Evolutionary conservation across 1,284 basidiomycete genomes (phyloP), one percentile per base, ranked within the genome.

Genomic region (Papiliotrema fonsecae): DNA sequence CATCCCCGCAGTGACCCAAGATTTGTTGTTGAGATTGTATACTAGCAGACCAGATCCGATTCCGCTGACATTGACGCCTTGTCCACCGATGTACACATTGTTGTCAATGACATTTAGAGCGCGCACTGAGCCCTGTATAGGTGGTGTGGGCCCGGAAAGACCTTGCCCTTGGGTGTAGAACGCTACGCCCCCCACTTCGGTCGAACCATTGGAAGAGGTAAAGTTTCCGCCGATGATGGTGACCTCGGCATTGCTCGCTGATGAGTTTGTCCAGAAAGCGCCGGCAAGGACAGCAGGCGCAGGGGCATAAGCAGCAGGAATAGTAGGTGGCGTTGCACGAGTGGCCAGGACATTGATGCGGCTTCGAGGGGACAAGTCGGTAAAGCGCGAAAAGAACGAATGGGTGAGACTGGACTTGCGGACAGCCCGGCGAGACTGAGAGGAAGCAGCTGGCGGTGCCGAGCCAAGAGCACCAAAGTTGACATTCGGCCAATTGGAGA

Each of bases 171-270:
- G 72, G 65, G 89, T 78, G 69, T 94, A 96, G 41, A 92, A 75
- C 0, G 82, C 89, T 28, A 97, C 68, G 42, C 81, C 85, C 54
- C 77, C 76, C 24, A 67, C 56, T 24, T 57, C 45, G 24, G 43
- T 48, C 19, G 45, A 60, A 6, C 79, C 74, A n/a, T 62, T 70
- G 9, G 73, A 62, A 1, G 78, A 74, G 3, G 84, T 82, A 67
- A 96, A 97, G 72, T 94, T 92, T 42, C 93, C 93, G 32, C 91
- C 93, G 43, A 97, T 77, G 56, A 97, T 82, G 32, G 82, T 83
- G 39, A 89, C 74, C 2, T 52, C 51, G 0, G 65, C 55, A 53
- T 87, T 79, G 3, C 78, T 78, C 5, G 82, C 81, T 1, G 84
- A 82, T 34, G 77, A 78, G 64, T 96, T 96, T 16, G 82, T 85